Evolutionary conservation across 2,329 filamentous ascomycete species (phyloP), one percentile per base, ranked within the genome.

Genomic region (Alternaria solani): DNA sequence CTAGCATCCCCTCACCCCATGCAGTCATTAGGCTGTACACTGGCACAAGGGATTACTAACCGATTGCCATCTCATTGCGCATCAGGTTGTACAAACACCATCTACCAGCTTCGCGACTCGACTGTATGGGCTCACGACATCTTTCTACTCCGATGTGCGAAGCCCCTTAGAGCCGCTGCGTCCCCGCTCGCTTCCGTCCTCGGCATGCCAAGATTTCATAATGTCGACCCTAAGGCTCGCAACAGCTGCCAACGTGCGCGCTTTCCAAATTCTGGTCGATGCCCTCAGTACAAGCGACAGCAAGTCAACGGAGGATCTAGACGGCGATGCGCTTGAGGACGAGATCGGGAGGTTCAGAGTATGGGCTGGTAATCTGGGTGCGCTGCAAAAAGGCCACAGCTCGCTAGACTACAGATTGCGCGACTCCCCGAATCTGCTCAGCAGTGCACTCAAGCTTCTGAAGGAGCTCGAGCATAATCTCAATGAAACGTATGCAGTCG

Each of bases 281-380:
- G 62, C 63, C 6, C 65, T 78, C 7, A 51, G 38, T 49, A 55
- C 57, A 5, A 65, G 54, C 56, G 55, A 70, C 25, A 39, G 52
- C 18, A 63, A 57, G 34, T 60, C 65, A 55, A 16, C 55, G 5
- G 32, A 66, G 39, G 48, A 60, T 5, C 61, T 78, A 46, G 73
- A 76, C 16, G 44, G 48, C 7, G 74, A 75, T 32, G 68, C 66
- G 16, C 69, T 79, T 14, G 69, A 75, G 36, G 77, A 79, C 55
- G 77, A 79, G 49, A 67, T 76, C 41, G 75, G 76, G n/a, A 71
- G 75, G 47, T 75, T 78, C 39, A 66, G 75, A 38, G 75, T 78
- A 0, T 79, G 75, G 76, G 69, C 68, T 12, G 68, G 77, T 6
- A 78, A 78, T 53, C 57, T 78, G 4, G 76, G 75, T 4, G 76